Conservation (phyloP, 1,139 yeast species). For the Geotrichum cucujoidarum region DNA sequence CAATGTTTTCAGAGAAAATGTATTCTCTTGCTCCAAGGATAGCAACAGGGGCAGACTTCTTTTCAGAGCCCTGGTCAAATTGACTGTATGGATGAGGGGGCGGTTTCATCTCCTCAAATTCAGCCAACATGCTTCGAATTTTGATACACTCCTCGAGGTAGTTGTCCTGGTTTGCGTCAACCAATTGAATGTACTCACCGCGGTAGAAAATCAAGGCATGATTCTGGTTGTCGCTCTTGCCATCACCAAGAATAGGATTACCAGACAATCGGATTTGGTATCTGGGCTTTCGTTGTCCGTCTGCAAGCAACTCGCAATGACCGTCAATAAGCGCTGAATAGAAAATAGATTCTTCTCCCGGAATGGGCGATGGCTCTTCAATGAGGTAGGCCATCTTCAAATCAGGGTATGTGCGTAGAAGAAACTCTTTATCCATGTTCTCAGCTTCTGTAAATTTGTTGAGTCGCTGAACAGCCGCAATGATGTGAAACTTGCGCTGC, state of each 20-base stretch:
- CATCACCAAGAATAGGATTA: slow-evolving; percentile 84
- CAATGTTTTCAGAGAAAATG: slow-evolving; percentile 79
- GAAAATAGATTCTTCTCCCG: slow-evolving; percentile 37
- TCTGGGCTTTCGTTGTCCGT: slow-evolving; percentile 45
- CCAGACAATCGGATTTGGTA: slow-evolving; percentile 66
- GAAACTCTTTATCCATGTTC: slow-evolving; percentile 48
- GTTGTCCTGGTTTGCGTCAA: slow-evolving; percentile 87
- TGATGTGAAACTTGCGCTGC: slow-evolving; percentile 56
- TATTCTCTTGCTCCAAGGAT: slow-evolving; percentile 86
- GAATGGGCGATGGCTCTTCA: slow-evolving; percentile 40
- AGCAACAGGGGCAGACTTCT: slow-evolving; percentile 56
- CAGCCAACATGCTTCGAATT: slow-evolving; percentile 69
- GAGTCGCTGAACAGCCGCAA: slow-evolving; percentile 69
- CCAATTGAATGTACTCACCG: slow-evolving; percentile 82
- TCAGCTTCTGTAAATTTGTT: slow-evolving; percentile 50
- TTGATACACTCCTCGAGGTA: slow-evolving; percentile 81
- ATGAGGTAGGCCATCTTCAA: slow-evolving; percentile 57
- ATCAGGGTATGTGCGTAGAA: slow-evolving; percentile 59
- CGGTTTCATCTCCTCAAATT: slow-evolving; percentile 59
- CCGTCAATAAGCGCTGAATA: slow-evolving; percentile 65
- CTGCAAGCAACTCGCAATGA: slow-evolving; percentile 39
- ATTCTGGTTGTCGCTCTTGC: slow-evolving; percentile 84
- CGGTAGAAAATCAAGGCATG: slow-evolving; percentile 70
- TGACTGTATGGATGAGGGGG: slow-evolving; percentile 29
- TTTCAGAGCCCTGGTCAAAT: slow-evolving; percentile 30